Evolutionary conservation across 2,329 filamentous ascomycete species (phyloP), one percentile per base, ranked within the genome.

Genomic region (Exophiala sp.): DNA sequence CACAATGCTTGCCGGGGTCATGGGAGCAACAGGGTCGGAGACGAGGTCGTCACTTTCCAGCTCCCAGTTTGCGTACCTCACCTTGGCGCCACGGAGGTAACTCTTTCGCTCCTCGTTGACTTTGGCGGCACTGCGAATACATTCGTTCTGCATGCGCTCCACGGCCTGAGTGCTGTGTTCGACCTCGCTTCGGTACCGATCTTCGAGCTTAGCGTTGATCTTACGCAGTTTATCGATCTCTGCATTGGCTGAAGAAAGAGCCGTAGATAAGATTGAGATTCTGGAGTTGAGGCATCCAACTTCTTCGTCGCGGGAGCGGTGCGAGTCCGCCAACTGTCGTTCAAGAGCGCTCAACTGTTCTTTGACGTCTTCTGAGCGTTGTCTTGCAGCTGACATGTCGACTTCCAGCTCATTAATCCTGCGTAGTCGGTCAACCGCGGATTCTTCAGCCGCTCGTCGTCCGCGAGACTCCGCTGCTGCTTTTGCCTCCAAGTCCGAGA

Each of bases 1-100:
- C 3, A 65, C 66, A 50, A 65, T 64, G 47, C 65, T 69, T 23
- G 68, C 63, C 2, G 71, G 71, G 1, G 72, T 73, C 29, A 73
- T 67, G 2, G 72, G 68, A 21, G 68, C 67, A 43, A 65, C 41
- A 19, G 70, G 22, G 62, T 66, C 44, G 59, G 57, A 41, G 61
- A 65, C 46, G 11, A 50, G 52, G 34, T 66, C 65, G 41, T 66
- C 58, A 37, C 66, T 65, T 46, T 63, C 64, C 11, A 70, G 48
- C 37, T 69, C 62, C 65, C 66, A 68, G 40, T 71, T 72, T 14
- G 68, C 68, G 6, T 62, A 58, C 16, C 68, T 65, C 11, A 68
- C 67, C 43, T 68, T 70, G 2, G 56, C 56, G 10, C 56, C 58
- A 18, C 62, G 56, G 11, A 61, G 51, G 42, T 64, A 59, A 16